Evolutionary conservation across 2,329 filamentous ascomycete genomes (phyloP).

Genomic region (Didymella segeticola): DNA sequence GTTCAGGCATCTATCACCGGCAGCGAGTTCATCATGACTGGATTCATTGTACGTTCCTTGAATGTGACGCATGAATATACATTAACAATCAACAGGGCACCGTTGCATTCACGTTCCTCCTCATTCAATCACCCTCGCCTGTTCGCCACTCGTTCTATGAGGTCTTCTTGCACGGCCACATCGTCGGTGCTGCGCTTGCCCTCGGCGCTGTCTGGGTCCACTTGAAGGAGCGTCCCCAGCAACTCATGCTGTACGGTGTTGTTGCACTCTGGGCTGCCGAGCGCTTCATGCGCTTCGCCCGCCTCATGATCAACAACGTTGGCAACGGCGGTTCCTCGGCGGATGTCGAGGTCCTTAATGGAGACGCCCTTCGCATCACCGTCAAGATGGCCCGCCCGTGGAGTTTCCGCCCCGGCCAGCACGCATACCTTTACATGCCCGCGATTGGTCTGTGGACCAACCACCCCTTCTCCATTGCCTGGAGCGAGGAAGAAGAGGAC

Average conservation of each 20-base stretch:
- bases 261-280: slow-evolving; percentile 73
- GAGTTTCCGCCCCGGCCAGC: slow-evolving; percentile 76
- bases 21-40: slow-evolving; percentile 63
- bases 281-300: slow-evolving; percentile 65
- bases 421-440: slow-evolving; percentile 81
- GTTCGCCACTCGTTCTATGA: slow-evolving; percentile 82
- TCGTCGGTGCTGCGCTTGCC: slow-evolving; percentile 65
- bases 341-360: slow-evolving; percentile 76
- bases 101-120: slow-evolving; percentile 66
- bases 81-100: slow-evolving; percentile 54
- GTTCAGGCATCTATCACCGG: slow-evolving; percentile 50
- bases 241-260: slow-evolving; percentile 66
- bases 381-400: slow-evolving; percentile 78
- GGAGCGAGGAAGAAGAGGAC: slow-evolving; percentile 69
- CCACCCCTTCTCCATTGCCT: slow-evolving; percentile 80
- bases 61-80: not conserved
- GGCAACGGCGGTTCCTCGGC: slow-evolving; percentile 71
- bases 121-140: slow-evolving; percentile 73
- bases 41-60: slow-evolving; percentile 66
- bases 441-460: slow-evolving; percentile 74
- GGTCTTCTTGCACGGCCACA: slow-evolving; percentile 76
- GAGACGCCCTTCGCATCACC: slow-evolving; percentile 76
- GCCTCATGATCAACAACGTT: slow-evolving; percentile 70
- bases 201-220: slow-evolving; percentile 73
- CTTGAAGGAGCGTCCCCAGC: slow-evolving; percentile 62